Percentiles rank a stretch among this genome's conserved stretches.
Evolutionary conservation across 73 alveolate genomes (phyloP).

Genomic region (Uronychia setigera): DNA sequence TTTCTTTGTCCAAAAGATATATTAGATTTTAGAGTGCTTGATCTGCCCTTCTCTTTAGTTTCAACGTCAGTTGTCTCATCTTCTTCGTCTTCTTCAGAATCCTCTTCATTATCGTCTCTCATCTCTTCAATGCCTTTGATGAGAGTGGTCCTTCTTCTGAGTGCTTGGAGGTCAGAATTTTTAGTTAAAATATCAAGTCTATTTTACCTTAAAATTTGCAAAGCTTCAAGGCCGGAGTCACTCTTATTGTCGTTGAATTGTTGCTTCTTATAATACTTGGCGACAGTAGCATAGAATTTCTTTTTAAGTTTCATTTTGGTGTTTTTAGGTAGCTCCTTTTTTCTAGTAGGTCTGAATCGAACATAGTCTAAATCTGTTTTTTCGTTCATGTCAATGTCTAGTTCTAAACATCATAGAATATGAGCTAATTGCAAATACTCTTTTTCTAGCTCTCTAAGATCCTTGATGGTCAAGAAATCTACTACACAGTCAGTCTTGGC

Average conservation of each 20-base stretch:
- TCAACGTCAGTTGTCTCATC: not conserved
- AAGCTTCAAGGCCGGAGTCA: not conserved
- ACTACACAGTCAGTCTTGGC: slow-evolving; percentile 41
- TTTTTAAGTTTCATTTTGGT: slow-evolving; percentile 20
- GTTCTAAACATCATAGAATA: slow-evolving; percentile 29
- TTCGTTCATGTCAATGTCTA: slow-evolving; percentile 54
- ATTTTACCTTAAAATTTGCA: not conserved
- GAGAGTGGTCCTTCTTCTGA: not conserved
- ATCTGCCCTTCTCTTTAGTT: not conserved
- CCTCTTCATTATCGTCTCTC: not conserved
- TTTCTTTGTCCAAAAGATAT: not conserved
- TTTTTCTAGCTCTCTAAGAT: slow-evolving; percentile 29
- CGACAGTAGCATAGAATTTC: slow-evolving; percentile 32
- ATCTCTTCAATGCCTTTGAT: not conserved
- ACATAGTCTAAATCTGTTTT: slow-evolving; percentile 57
- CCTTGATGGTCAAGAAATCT: slow-evolving; percentile 29
- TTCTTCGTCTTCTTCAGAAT: not conserved
- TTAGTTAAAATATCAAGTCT: not conserved
- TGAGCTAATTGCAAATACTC: slow-evolving; percentile 21
- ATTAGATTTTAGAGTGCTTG: not conserved
- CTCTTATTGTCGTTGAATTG: not conserved
- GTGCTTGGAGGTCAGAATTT: not conserved
- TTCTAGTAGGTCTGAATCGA: slow-evolving; percentile 47
- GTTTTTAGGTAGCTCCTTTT: slow-evolving; percentile 28
- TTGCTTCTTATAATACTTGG: not conserved